These are phyloP conservation scores for Lippia alba DNA, from an alignment of 305 asterid species.

Conservation along the genomic window DNA sequence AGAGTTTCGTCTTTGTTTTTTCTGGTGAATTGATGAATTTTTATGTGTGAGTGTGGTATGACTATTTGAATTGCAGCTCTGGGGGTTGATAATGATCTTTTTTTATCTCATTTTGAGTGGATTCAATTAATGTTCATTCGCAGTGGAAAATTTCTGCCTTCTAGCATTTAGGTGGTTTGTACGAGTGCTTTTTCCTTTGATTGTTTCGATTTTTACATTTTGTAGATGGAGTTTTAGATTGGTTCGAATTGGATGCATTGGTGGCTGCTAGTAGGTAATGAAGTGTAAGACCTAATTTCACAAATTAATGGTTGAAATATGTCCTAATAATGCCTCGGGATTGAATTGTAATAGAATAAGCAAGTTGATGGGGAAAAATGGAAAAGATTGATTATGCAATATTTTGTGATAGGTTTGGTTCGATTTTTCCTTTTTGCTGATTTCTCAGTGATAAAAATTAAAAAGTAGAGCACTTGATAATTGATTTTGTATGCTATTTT, in stretches of 20 bases:
- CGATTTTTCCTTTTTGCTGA: not conserved
- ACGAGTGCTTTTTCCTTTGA: not conserved
- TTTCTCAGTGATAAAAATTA: not conserved
- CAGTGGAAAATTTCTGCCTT: slow-evolving; percentile 12
- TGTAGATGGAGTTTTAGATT: slow-evolving; percentile 11
- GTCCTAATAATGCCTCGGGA: slow-evolving; percentile 10
- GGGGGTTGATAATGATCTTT: too few species aligned
- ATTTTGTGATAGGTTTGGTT: slow-evolving; percentile 28
- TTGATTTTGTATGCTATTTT: not conserved
- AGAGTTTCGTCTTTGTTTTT: not conserved
- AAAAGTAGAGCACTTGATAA: not conserved
- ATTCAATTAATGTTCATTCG: not conserved
- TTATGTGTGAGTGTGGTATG: too few species aligned
- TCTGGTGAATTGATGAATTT: too few species aligned
- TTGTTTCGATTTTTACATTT: slow-evolving; percentile 10
- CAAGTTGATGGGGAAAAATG: slow-evolving; percentile 1
- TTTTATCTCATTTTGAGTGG: not conserved
- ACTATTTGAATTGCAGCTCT: too few species aligned
- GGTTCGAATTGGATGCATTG: not conserved
- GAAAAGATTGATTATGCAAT: slow-evolving; percentile 12
- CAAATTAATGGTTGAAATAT: slow-evolving; percentile 1
- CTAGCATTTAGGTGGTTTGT: not conserved
- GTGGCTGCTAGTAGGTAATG: not conserved
- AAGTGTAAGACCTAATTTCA: not conserved
- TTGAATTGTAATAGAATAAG: slow-evolving; percentile 1